Evolutionary conservation across 768 basidiomycete genomes (phyloP), one percentile per base, ranked within the genome.

Genomic region (Coprinopsis cinerea): DNA sequence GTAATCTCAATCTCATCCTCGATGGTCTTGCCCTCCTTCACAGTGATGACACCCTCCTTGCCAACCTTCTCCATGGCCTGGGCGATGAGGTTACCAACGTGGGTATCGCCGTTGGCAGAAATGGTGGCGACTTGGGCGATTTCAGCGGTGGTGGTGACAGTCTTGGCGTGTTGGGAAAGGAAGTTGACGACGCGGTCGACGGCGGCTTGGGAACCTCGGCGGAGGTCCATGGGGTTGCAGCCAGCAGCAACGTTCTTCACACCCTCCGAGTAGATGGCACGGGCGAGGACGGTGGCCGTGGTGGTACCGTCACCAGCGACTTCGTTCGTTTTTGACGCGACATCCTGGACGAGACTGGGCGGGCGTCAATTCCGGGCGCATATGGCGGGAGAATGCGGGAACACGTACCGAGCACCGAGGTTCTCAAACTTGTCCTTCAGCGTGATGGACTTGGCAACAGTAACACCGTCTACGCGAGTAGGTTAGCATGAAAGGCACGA

Each of bases 41-140:
- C 94, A 44, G 95, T 98, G 75, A 99, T 98, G 63, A 98, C 95
- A 66, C 95, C 95, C 72, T 99, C 95, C 75, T 95, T 96, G 65
- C 95, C 95, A 53, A 98, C 95, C 69, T 96, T 96, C 72, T 98
- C 95, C 95, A 97, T 99, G 1, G 95, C 95, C 63, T 92, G 91
- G 4, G 95, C 94, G 67, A 97, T 98, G 62, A 99, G 79, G 64
- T 85, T 84, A 39, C 95, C 94, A 54, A 99, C 77, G 63, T 97
- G 93, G 1, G 68, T 76, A 70, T 98, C 95, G 28, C 80, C 76
- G 50, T 81, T 81, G 10, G 89, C 82, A 22, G 84, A 87, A 67
- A 96, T 95, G 57, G 94, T 97, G n/a, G 94, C 94, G 55, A 98
- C 95, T 71, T 97, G 94, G 10, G 95, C 92, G 60, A 99, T 98